phyloP scores from a whole-genome alignment of 768 basidiomycete species.

The Pisolithus microcarpus region DNA sequence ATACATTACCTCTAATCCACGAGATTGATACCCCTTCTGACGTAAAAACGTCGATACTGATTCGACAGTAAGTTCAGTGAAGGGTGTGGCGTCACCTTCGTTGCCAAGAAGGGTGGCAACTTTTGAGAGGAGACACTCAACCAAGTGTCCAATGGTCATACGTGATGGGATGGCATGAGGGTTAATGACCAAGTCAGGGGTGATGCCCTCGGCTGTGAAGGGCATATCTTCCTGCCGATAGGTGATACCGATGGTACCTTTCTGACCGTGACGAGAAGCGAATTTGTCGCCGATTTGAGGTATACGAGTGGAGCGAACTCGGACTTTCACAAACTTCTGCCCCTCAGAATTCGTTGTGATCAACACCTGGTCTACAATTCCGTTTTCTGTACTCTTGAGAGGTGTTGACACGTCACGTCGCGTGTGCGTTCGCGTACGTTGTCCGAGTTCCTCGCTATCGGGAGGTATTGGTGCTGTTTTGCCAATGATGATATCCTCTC shows the following conservation, averaged over 20 bases:
- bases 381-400: slow-evolving; percentile 95
- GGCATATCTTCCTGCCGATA: slow-evolving; percentile 99
- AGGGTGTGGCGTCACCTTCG: slow-evolving; percentile 98
- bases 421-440: slow-evolving; percentile 87
- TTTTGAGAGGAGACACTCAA: slow-evolving; percentile 95
- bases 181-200: slow-evolving; percentile 96
- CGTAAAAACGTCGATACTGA: slow-evolving; percentile 89
- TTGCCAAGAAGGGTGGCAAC: slow-evolving; percentile 93
- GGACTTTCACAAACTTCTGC: slow-evolving; percentile 97
- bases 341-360: slow-evolving; percentile 95
- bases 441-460: slow-evolving; percentile 95
- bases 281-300: slow-evolving; percentile 99
- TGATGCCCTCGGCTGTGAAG: slow-evolving; percentile 94
- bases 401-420: slow-evolving; percentile 96
- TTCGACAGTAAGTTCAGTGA: slow-evolving; percentile 96
- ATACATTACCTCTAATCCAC: slow-evolving; percentile 97
- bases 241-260: slow-evolving; percentile 99
- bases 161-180: slow-evolving; percentile 99
- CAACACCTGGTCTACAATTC: slow-evolving; percentile 95
- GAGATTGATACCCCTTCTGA: slow-evolving; percentile 90
- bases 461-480: slow-evolving; percentile 97
- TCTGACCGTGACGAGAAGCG: slow-evolving; percentile 98
- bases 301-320: slow-evolving; percentile 90
- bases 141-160: slow-evolving; percentile 99
- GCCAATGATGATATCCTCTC: slow-evolving; percentile 98